Percentiles rank a stretch among this genome's conserved stretches.
Conservation (phyloP, 2,329 filamentous ascomycete species). For the Scedosporium dehoogii region DNA sequence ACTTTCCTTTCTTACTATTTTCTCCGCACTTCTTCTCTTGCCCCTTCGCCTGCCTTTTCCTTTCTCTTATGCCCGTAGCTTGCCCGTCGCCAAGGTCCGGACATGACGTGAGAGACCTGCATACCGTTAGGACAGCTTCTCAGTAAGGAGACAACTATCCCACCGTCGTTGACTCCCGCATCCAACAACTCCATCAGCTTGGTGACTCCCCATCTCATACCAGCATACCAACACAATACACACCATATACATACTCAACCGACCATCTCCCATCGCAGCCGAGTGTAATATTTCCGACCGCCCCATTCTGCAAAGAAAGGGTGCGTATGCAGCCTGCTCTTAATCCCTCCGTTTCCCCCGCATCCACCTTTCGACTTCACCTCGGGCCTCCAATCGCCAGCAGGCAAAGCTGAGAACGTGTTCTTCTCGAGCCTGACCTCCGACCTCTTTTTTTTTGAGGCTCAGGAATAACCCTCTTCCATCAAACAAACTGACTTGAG, state of each 20-base stretch:
- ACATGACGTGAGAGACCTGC: neutral
- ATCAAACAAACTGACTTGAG: too few species aligned
- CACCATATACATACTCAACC: neutral
- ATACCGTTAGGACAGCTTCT: neutral
- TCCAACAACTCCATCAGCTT: neutral
- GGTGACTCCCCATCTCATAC: neutral
- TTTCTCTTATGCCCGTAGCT: neutral
- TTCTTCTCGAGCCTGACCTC: too few species aligned
- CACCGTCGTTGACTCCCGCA: neutral
- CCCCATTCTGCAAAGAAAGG: neutral
- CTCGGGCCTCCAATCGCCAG: neutral
- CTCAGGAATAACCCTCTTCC: too few species aligned
- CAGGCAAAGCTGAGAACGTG: too few species aligned
- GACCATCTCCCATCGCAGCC: neutral
- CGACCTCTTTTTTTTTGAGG: too few species aligned
- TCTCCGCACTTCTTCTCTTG: neutral
- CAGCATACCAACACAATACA: neutral
- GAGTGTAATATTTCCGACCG: neutral
- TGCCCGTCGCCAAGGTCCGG: neutral
- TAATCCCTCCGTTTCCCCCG: neutral
- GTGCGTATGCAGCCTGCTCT: neutral
- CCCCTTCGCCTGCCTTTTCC: neutral
- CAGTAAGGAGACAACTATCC: neutral
- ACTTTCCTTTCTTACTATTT: neutral
- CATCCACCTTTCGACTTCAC: neutral